A percentile compares a stretch with the other conserved stretches of the same genome.
Conservation (phyloP, 495 filamentous ascomycete genomes). For the Aspergillus heteromorphus region DNA sequence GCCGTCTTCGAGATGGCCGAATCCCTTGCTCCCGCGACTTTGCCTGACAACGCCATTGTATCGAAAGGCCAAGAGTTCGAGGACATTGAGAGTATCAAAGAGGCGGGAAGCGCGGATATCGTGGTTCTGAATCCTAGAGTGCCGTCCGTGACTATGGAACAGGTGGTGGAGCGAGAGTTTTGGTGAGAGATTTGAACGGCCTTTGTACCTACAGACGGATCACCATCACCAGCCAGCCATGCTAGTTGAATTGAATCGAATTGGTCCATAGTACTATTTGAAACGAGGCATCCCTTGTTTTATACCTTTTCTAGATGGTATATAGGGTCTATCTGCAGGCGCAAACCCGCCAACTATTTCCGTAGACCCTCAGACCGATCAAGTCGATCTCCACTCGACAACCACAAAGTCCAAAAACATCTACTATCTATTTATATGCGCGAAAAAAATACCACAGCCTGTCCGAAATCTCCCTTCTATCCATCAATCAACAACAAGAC, state of each 20-base stretch:
- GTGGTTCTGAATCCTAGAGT: background rate
- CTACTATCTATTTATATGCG: background rate
- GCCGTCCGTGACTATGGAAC: background rate
- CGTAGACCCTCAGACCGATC: background rate
- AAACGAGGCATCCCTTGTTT: too few species aligned
- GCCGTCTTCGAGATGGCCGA: background rate
- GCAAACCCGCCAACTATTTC: background rate
- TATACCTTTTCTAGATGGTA: too few species aligned
- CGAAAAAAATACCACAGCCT: background rate
- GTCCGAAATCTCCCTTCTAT: background rate
- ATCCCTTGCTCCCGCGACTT: background rate
- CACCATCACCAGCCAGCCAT: too few species aligned
- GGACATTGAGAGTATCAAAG: slow-evolving; percentile 18
- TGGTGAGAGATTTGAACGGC: slow-evolving; percentile 5
- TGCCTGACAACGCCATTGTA: background rate
- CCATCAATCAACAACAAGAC: background rate
- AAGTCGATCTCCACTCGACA: background rate
- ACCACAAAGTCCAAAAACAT: background rate
- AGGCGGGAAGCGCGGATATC: slow-evolving; percentile 10
- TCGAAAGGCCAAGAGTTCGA: slow-evolving; percentile 11
- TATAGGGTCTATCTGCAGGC: background rate
- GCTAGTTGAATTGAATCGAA: too few species aligned
- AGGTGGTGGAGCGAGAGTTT: slow-evolving; percentile 9
- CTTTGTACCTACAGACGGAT: too few species aligned
- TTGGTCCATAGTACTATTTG: too few species aligned